Evolutionary conservation across 2,329 filamentous ascomycete species (phyloP).

Genomic region (Ceratocystiopsis sp.): DNA sequence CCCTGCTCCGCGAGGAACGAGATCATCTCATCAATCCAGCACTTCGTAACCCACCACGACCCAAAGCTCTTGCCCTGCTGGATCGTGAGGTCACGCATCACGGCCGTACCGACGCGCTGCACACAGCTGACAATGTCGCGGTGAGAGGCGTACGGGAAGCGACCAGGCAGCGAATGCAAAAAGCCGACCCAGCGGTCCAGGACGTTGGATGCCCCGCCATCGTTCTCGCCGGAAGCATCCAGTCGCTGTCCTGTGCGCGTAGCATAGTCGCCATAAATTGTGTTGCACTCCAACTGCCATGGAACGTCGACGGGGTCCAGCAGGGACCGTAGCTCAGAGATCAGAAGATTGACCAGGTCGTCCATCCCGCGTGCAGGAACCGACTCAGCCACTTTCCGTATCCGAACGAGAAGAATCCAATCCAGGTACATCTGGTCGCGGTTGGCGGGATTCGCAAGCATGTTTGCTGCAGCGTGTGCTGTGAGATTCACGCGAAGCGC

Average conservation of each 20-base stretch:
- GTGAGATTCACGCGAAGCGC: conserved; percentile 83
- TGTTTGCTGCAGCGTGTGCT: conserved; percentile 83
- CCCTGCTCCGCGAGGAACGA: conserved; percentile 79
- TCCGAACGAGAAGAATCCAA: conserved; percentile 53
- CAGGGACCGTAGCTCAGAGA: conserved; percentile 52
- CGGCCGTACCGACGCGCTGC: conserved; percentile 56
- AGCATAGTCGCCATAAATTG: conserved; percentile 41
- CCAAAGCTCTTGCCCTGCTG: conserved; percentile 64
- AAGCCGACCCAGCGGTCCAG: conserved; percentile 67
- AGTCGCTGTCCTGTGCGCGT: conserved; percentile 28
- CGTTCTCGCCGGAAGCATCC: conserved; percentile 19
- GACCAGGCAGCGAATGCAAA: conserved; percentile 46
- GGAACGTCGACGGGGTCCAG: conserved; percentile 50
- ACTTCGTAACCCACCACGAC: conserved; percentile 92
- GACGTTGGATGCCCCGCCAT: conserved; percentile 41
- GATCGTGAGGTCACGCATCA: conserved; percentile 68
- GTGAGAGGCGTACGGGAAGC: conserved; percentile 58
- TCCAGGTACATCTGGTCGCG: conserved; percentile 92
- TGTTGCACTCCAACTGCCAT: conserved; percentile 46
- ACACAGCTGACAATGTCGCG: conserved; percentile 62
- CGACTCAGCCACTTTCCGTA: conserved; percentile 45
- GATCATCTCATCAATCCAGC: conserved; percentile 90
- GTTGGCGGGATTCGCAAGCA: conserved; percentile 76
- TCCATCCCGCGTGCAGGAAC: conserved; percentile 48
- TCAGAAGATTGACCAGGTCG: conserved; percentile 43